Evolutionary conservation across 2,329 filamentous ascomycete genomes (phyloP), one percentile per base, ranked within the genome.

Genomic region (Pseudocercospora fijiensis): DNA sequence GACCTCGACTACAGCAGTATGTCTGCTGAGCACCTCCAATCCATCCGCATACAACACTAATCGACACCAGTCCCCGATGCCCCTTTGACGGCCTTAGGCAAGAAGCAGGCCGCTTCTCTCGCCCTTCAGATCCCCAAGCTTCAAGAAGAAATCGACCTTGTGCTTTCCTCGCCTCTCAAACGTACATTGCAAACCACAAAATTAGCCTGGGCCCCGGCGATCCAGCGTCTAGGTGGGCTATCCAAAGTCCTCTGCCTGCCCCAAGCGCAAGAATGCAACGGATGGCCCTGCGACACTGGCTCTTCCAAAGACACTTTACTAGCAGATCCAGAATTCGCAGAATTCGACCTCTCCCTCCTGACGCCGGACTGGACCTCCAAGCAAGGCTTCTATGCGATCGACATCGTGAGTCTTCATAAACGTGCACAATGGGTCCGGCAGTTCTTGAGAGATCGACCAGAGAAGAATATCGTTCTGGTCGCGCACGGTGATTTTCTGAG

Each of bases 51-150:
- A n/a, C n/a, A n/a, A n/a, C n/a, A n/a, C n/a, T n/a, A n/a, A n/a
- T n/a, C n/a, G n/a, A n/a, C n/a, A n/a, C n/a, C 63, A 75, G 73
- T 75, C 57, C 73, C 60, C 52, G 73, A 75, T 57, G 73, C 73
- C 4, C 73, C 73, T 41, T 62, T 75, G 10, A 75, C 73, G 6
- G 64, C 73, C 2, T 68, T 75, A 1, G 73, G 73, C 26, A 72
- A 69, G 56, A 75, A 74, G 60, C 73, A 75, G 68, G 73, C 73
- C 37, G 66, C 69, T 16, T 65, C 72, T 22, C 69, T 75, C 41
- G 70, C 70, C 16, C 68, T 65, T 1, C 67, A 59, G 13, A n/a
- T 47, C 9, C 10, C 10, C 10, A 9, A 65, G 1, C 64, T 74
- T 1, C 68, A 71, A 55, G 16, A 68, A 6, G 65, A 72, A 62